Evolutionary conservation across 768 basidiomycete species (phyloP).

Genomic region (Lactifluus rugatus): DNA sequence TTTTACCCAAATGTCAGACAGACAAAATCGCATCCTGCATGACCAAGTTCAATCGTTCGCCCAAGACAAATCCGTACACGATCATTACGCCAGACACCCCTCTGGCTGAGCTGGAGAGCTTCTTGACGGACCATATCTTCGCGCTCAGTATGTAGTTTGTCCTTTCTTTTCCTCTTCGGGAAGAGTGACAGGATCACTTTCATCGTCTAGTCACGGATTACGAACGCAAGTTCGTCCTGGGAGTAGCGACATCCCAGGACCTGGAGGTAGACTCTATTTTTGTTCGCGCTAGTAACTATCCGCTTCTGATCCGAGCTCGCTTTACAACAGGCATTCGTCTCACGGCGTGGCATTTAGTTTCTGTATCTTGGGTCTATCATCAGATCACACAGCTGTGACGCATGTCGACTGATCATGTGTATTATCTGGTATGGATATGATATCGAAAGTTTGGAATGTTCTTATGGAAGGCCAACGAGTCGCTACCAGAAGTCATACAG

Average conservation of each 20-base stretch:
- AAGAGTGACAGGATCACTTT: not conserved
- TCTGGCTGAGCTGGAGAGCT: conserved; percentile 71
- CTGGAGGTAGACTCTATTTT: conserved; percentile 35
- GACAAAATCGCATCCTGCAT: conserved; percentile 66
- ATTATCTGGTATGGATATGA: not conserved
- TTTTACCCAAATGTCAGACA: conserved; percentile 33
- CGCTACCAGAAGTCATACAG: not conserved
- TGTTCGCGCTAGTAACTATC: not conserved
- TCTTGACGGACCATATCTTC: conserved; percentile 63
- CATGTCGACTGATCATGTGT: not conserved
- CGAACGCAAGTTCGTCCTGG: conserved; percentile 74
- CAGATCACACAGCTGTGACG: not conserved
- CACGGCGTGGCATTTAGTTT: conserved; percentile 25
- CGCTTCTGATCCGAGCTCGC: conserved; percentile 18
- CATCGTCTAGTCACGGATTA: conserved; percentile 62
- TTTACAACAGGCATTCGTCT: conserved; percentile 27
- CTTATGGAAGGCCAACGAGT: not conserved
- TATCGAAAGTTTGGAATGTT: not conserved
- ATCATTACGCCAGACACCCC: conserved; percentile 75
- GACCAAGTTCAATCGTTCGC: conserved; percentile 60
- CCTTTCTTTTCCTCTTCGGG: not conserved
- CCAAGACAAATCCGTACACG: conserved; percentile 51
- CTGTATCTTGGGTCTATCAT: not conserved
- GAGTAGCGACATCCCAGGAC: conserved; percentile 68
- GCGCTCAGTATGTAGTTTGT: conserved; percentile 48